A percentile compares a stretch with the other conserved stretches of the same genome.
phyloP scores from a whole-genome alignment of 2,329 filamentous ascomycete species.

The Keithomyces neogunnii region DNA sequence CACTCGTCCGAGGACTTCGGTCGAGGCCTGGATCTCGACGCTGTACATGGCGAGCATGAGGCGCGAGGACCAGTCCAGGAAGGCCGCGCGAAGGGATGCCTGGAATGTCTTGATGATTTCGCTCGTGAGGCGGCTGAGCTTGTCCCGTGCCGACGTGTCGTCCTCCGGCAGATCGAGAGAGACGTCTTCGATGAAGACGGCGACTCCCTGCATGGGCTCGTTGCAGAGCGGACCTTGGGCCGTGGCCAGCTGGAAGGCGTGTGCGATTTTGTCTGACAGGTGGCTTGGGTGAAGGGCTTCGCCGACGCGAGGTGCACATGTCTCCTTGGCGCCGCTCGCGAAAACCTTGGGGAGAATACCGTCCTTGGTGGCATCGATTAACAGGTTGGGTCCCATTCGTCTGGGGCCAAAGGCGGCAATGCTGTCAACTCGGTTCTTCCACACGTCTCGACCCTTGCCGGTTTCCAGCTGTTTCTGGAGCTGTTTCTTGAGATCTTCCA shows the following conservation, averaged over 20 bases:
- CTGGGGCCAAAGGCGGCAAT: conserved; percentile 88
- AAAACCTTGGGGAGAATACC: conserved; percentile 68
- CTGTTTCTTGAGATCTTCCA: conserved; percentile 68
- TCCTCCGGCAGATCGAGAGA: conserved; percentile 48
- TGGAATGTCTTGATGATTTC: conserved; percentile 89
- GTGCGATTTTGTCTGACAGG: conserved; percentile 81
- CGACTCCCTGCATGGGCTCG: conserved; percentile 88
- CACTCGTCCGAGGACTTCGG: conserved; percentile 88
- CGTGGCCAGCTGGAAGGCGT: conserved; percentile 90
- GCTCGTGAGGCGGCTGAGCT: conserved; percentile 73
- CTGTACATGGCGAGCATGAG: conserved; percentile 96
- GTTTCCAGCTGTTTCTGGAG: conserved; percentile 61
- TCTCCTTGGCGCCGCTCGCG: conserved; percentile 25
- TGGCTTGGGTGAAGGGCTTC: conserved; percentile 53
- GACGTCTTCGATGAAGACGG: conserved; percentile 81
- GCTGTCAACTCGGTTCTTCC: conserved; percentile 67
- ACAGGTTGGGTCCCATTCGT: conserved; percentile 76
- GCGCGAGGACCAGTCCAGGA: conserved; percentile 94
- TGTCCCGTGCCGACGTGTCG: conserved; percentile 51
- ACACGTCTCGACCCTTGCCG: conserved; percentile 63
- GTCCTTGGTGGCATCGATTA: conserved; percentile 73
- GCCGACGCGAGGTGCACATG: conserved; percentile 29
- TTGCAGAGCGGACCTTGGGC: conserved; percentile 84
- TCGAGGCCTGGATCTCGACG: conserved; percentile 93
- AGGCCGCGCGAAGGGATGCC: conserved; percentile 72